Percentiles rank a stretch among this genome's conserved stretches.
Evolutionary conservation across 148 eudicot genomes (phyloP).

Genomic region (Cornus florida): DNA sequence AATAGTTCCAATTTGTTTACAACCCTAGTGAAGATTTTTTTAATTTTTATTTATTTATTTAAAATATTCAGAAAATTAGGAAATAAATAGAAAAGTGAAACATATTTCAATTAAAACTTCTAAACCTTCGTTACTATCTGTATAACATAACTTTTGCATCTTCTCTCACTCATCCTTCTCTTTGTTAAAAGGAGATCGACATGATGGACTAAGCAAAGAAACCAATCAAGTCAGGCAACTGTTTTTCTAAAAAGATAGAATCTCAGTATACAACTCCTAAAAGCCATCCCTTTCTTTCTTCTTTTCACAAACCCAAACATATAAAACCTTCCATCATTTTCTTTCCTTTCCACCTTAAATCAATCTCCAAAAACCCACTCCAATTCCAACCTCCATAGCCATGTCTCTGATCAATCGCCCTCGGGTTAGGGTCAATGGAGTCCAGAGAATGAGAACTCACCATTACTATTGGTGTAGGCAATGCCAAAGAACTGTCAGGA

Average conservation of each 20-base stretch:
- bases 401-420: constrained; percentile 51
- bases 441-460: constrained; percentile 36
- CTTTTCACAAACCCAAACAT: not conserved
- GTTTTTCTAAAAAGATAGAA: not conserved
- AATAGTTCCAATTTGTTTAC: too few species aligned
- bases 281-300: constrained; percentile 30
- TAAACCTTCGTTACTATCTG: too few species aligned
- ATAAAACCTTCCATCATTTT: constrained; percentile 8
- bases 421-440: constrained; percentile 40
- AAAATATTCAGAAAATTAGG: too few species aligned
- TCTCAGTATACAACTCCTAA: not conserved
- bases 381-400: not conserved
- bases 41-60: too few species aligned
- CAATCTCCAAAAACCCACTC: not conserved
- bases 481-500: constrained; percentile 53
- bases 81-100: too few species aligned
- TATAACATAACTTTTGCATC: not conserved
- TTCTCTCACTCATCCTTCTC: constrained; percentile 33
- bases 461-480: constrained; percentile 63
- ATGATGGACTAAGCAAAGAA: constrained; percentile 10
- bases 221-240: not conserved
- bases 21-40: too few species aligned
- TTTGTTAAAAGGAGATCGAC: constrained; percentile 12
- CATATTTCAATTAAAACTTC: too few species aligned
- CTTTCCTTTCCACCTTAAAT: not conserved